Percentiles rank a stretch among this genome's conserved stretches.
These are phyloP conservation scores for Penicillium griseofulvum DNA, from an alignment of 2,329 filamentous ascomycete genomes.

Conservation along the genomic window DNA sequence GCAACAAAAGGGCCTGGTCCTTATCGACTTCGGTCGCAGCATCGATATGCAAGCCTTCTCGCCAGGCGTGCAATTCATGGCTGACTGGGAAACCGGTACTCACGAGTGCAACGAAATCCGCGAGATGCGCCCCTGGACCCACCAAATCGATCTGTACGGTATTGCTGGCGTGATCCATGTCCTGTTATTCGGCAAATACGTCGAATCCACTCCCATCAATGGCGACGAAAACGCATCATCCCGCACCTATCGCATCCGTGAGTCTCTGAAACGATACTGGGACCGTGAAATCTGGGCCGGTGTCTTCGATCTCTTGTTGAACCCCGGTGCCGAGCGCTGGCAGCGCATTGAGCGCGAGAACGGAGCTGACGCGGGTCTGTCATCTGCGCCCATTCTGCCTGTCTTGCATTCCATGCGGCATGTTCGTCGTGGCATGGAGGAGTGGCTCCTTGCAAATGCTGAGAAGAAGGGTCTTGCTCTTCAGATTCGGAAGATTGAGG, in stretches of 20 bases:
- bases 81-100: slow-evolving; percentile 86
- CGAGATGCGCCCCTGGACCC: slow-evolving; percentile 91
- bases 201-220: slow-evolving; percentile 63
- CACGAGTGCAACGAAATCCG: slow-evolving; percentile 95
- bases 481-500: slow-evolving; percentile 63
- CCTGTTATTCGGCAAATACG: slow-evolving; percentile 91
- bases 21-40: slow-evolving; percentile 92
- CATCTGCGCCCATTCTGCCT: slow-evolving; percentile 59
- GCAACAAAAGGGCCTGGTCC: slow-evolving; percentile 71
- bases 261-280: slow-evolving; percentile 92
- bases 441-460: slow-evolving; percentile 74
- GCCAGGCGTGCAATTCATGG: slow-evolving; percentile 78
- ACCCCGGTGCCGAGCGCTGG: slow-evolving; percentile 63
- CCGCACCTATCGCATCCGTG: slow-evolving; percentile 72
- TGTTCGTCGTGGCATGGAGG: slow-evolving; percentile 77
- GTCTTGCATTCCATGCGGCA: slow-evolving; percentile 66
- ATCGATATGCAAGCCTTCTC: slow-evolving; percentile 89
- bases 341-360: slow-evolving; percentile 56
- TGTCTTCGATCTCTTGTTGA: slow-evolving; percentile 81
- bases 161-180: slow-evolving; percentile 84
- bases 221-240: slow-evolving; percentile 10
- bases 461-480: slow-evolving; percentile 69
- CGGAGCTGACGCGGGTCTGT: neutral
- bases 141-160: slow-evolving; percentile 95
- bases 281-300: slow-evolving; percentile 86